phyloP scores from a whole-genome alignment of 129 eudicot genomes.

The Chrysanthemum lavandulifolium region DNA sequence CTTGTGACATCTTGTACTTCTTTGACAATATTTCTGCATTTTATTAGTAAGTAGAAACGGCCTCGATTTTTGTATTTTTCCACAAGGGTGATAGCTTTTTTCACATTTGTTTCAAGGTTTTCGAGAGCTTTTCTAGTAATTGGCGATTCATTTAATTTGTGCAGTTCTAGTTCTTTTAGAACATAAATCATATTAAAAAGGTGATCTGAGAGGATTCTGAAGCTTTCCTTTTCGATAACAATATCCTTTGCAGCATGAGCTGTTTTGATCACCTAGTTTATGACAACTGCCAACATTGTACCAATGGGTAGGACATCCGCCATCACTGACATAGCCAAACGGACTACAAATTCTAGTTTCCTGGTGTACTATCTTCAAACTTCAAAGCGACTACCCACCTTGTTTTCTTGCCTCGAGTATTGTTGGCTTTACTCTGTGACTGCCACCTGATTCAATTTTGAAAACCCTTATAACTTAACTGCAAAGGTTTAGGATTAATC shows the following conservation, averaged over 20 bases:
- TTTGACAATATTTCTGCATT: constrained; percentile 60
- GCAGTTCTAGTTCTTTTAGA: constrained; percentile 52
- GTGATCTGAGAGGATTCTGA: constrained; percentile 47
- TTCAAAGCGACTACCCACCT: background rate
- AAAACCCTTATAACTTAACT: background rate
- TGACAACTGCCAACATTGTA: constrained; percentile 47
- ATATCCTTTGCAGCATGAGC: constrained; percentile 60
- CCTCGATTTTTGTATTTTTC: constrained; percentile 55
- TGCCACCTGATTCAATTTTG: background rate
- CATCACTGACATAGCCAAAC: constrained; percentile 27
- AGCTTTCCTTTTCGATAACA: constrained; percentile 61
- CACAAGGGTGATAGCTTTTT: constrained; percentile 50
- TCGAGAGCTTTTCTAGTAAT: constrained; percentile 55
- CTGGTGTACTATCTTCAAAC: background rate
- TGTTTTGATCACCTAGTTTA: constrained; percentile 52
- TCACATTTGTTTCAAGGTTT: constrained; percentile 54
- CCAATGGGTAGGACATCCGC: constrained; percentile 57
- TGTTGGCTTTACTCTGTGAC: background rate
- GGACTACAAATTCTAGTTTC: background rate
- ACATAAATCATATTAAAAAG: constrained; percentile 53
- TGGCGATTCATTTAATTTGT: constrained; percentile 45
- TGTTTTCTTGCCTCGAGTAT: background rate
- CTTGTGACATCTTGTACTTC: constrained; percentile 62
- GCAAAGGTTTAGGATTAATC: background rate
- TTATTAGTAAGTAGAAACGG: constrained; percentile 56